A percentile compares a stretch with the other conserved stretches of the same genome.
phyloP scores from a whole-genome alignment of 768 basidiomycete genomes.

The Mycena polygramma region DNA sequence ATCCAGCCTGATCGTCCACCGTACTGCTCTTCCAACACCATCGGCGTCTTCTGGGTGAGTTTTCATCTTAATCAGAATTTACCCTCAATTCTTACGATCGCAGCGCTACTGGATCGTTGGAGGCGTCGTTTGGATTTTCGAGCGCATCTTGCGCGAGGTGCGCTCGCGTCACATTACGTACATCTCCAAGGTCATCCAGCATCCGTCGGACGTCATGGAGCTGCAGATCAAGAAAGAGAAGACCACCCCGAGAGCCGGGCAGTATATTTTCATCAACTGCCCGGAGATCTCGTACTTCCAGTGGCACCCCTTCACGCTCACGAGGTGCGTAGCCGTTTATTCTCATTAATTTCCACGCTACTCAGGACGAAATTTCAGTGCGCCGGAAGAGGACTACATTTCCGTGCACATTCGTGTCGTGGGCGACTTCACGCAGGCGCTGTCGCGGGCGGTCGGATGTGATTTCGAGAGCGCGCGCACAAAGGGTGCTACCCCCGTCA shows the following conservation, averaged over 20 bases:
- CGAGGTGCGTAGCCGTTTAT: neutral
- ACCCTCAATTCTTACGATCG: neutral
- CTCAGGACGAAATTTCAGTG: conserved; percentile 56
- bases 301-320: neutral
- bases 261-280: conserved; percentile 94
- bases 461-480: conserved; percentile 67
- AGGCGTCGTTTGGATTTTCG: conserved; percentile 85
- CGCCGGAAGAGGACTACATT: conserved; percentile 96
- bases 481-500: conserved; percentile 47
- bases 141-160: conserved; percentile 93
- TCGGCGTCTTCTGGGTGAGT: conserved; percentile 97
- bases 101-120: conserved; percentile 69
- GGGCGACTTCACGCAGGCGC: conserved; percentile 91
- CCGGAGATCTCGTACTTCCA: conserved; percentile 85
- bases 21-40: conserved; percentile 85
- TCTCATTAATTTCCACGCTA: neutral
- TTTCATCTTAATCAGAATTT: neutral
- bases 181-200: conserved; percentile 95
- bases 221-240: conserved; percentile 98
- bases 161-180: conserved; percentile 92
- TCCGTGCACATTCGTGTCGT: conserved; percentile 93
- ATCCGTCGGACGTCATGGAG: conserved; percentile 95
- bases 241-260: conserved; percentile 84
- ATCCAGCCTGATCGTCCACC: conserved; percentile 92
- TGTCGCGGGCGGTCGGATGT: conserved; percentile 87